These are phyloP conservation scores for Picochlorum costavermella DNA, from an alignment of 139 green algal species.

Conservation along the genomic window DNA sequence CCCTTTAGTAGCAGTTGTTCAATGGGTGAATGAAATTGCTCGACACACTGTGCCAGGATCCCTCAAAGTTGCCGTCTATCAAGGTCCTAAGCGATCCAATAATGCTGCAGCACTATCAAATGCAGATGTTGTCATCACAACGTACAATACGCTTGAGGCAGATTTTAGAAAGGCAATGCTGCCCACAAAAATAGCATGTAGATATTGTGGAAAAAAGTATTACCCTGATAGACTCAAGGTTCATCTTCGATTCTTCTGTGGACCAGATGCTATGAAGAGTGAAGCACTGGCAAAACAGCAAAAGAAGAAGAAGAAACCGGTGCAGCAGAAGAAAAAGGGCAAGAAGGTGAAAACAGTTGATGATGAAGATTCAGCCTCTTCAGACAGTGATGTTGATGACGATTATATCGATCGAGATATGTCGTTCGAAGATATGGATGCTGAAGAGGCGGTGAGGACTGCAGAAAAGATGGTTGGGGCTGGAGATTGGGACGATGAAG, in stretches of 20 bases:
- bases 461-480: not conserved
- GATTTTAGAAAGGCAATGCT: slow-evolving; percentile 64
- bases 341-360: slow-evolving; percentile 15
- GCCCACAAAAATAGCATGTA: slow-evolving; percentile 55
- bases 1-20: slow-evolving; percentile 84
- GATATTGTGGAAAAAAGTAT: slow-evolving; percentile 79
- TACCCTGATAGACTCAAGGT: slow-evolving; percentile 62
- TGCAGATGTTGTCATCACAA: slow-evolving; percentile 86
- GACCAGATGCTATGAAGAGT: slow-evolving; percentile 71
- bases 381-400: slow-evolving; percentile 16
- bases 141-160: slow-evolving; percentile 80
- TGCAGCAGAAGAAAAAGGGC: not conserved
- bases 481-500: slow-evolving; percentile 14
- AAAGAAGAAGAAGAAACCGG: slow-evolving; percentile 54
- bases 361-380: slow-evolving; percentile 16
- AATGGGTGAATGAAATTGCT: slow-evolving; percentile 87
- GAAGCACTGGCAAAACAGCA: slow-evolving; percentile 68
- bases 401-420: slow-evolving; percentile 6
- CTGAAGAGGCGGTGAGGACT: slow-evolving; percentile 23
- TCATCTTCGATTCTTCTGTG: slow-evolving; percentile 87
- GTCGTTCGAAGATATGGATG: slow-evolving; percentile 22
- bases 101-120: slow-evolving; percentile 37
- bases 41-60: slow-evolving; percentile 58
- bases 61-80: slow-evolving; percentile 67
- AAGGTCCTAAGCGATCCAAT: slow-evolving; percentile 57